Base-by-base conservation (phyloP, 768 basidiomycete genomes). In the Mycena polygramma region DNA sequence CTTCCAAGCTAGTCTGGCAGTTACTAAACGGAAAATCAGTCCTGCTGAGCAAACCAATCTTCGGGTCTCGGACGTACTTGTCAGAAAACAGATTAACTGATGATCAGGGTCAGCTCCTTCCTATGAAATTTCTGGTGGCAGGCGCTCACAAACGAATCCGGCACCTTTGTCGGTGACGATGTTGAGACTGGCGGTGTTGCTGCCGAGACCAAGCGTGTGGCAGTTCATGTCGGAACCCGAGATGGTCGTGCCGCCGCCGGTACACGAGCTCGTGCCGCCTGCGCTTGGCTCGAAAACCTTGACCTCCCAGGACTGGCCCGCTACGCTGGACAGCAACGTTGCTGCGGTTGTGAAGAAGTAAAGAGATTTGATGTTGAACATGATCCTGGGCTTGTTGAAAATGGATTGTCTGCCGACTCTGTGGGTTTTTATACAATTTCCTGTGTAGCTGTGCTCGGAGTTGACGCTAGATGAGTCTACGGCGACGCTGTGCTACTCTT, bases 201-300 rank as follows among this genome's bases (percentile, higher is more conserved):
- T 49, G 20, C 48, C 48, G 20, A 49, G 48, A 57, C 41, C 57
- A 17, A 59, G 24, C 35, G 14, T 15, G 43, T 20, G 41, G 43
- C 57, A 59, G 43, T 17, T 13, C 15, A 30, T 9, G 14, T 43
- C 41, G 41, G 41, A 17, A 30, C 57, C 43, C 15, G 57, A 45
- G 43, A 59, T 26, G 43, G 57, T 59, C 10, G 57, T 59, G 57
- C 57, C 57, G n/a, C 57, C 57, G 43, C 57, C 57, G 26, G 7
- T 62, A 48, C 60, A 62, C 46, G 46, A 51, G 57, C 41, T 46
- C 15, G 39, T 58, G 57, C 57, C 57, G n/a, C 57, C 57, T 13
- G 39, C 39, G 57, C 41, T 59, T 22, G 41, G 41, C 57, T 59
- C 57, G 17, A 45, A 62, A 37, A 64, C 51, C 54, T 35, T 36